A percentile compares a stretch with the other conserved stretches of the same genome.
Evolutionary conservation across 768 basidiomycete species (phyloP).

Genomic region (Leccinum disarticulatum): DNA sequence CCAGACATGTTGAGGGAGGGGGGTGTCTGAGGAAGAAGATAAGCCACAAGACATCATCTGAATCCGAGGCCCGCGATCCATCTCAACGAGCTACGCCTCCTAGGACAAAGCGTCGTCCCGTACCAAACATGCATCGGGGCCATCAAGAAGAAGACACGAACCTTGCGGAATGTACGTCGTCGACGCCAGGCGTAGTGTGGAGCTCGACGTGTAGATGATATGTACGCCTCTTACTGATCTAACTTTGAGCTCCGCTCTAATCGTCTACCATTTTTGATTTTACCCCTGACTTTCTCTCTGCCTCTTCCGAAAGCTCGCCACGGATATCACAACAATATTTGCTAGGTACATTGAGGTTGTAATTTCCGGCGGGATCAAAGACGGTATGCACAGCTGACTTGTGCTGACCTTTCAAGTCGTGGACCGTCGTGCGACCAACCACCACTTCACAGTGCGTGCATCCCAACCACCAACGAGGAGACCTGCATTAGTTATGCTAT

Average conservation of each 20-base stretch:
- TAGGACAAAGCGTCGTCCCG: not conserved
- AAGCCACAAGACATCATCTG: slow-evolving; percentile 23
- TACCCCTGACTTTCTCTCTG: slow-evolving; percentile 6
- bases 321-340: not conserved
- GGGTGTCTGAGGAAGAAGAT: slow-evolving; percentile 21
- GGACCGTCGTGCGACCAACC: not conserved
- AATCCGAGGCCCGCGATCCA: slow-evolving; percentile 20
- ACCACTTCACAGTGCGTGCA: not conserved
- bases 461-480: not conserved
- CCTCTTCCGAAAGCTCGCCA: not conserved
- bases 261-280: slow-evolving; percentile 2
- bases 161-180: slow-evolving; percentile 24
- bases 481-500: not conserved
- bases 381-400: not conserved
- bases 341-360: not conserved
- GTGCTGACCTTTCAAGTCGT: not conserved
- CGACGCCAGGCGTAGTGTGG: slow-evolving; percentile 19
- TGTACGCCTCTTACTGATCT: slow-evolving; percentile 9
- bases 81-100: slow-evolving; percentile 5
- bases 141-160: slow-evolving; percentile 15
- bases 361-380: not conserved
- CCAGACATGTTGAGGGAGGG: slow-evolving; percentile 60
- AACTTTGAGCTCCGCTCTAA: slow-evolving; percentile 28
- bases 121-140: not conserved
- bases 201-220: slow-evolving; percentile 16